Base-by-base conservation (phyloP, 1,284 basidiomycete genomes). In the Tilletia indica region DNA sequence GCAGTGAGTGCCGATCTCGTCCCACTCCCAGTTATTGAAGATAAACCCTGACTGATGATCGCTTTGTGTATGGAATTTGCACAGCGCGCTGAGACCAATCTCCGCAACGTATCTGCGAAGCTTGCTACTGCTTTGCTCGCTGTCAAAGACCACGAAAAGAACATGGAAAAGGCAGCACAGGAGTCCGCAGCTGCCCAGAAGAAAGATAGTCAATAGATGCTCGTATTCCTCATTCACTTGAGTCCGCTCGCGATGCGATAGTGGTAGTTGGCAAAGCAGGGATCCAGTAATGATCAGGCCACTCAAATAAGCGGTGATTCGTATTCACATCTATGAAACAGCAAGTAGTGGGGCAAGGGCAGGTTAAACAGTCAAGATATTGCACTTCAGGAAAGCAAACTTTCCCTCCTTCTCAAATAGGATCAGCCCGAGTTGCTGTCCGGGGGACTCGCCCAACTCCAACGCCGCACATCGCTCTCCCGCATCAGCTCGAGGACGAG, bases 41-140 rank as follows among this genome's bases (percentile, higher is more conserved):
- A 3, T 14, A 21, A 21, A 48, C 48, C 49, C 8, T 19, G 14
- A 19, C 47, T 45, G 67, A 21, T 3, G 42, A 14, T 8, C 14
- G 6, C 6, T 45, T 14, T 45, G 42, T 9, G 42, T 9, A 34
- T 48, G 25, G 25, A 31, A 31, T 31, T 31, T 31, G 12, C 67
- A 34, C 67, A 78, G 71, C 72, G 91, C 68, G 93, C 93, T 47
- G 89, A 89, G n/a, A 87, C 93, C 82, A 92, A 94, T 83, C 91
- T 94, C 72, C 89, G 92, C 76, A 93, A 93, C 85, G 96, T 48
- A 92, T 93, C 75, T 91, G 89, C 67, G 0, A 82, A 82, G 69
- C 45, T 70, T 0, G 68, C 71, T 42, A 64, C 70, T 4, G 74
- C 74, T 9, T 66, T 70, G 25, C 54, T 75, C 51, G 71, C 69